Conservation (phyloP, 164 flowering plant genomes). For the Hamamelis virginiana region DNA sequence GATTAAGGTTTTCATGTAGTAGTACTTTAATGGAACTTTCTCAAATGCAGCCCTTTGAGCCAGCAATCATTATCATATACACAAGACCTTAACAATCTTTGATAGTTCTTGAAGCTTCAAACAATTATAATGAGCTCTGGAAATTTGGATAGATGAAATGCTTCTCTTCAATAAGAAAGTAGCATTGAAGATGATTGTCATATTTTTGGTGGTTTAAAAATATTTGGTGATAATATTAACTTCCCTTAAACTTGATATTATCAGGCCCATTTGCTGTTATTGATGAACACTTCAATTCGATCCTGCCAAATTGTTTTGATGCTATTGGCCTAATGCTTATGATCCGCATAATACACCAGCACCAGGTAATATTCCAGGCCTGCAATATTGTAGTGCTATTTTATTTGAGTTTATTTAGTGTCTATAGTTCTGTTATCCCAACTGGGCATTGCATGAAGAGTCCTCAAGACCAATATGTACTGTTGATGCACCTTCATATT, state of each 20-base stretch:
- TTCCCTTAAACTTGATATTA: constrained; percentile 15
- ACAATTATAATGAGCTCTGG: no score
- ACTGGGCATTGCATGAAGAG: neutral
- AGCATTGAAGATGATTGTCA: neutral
- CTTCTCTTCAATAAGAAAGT: neutral
- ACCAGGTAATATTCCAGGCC: constrained; percentile 56
- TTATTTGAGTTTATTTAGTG: neutral
- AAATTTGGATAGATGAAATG: no score
- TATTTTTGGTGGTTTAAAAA: neutral
- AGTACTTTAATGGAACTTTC: neutral
- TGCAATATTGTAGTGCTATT: neutral
- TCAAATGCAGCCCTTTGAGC: neutral
- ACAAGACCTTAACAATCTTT: neutral
- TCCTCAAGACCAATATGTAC: neutral
- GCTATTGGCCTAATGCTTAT: constrained; percentile 98
- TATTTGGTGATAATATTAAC: neutral
- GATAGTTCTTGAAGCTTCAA: neutral
- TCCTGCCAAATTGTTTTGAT: constrained; percentile 89
- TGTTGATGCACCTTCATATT: neutral
- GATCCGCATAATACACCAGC: constrained; percentile 92
- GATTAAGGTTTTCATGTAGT: neutral
- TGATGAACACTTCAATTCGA: constrained; percentile 85
- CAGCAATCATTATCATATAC: neutral
- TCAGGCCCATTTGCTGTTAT: constrained; percentile 91
- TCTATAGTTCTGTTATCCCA: neutral